These are phyloP conservation scores for Austroboletus novae-zelandiae DNA, from an alignment of 1,284 basidiomycete species.

Conservation along the genomic window DNA sequence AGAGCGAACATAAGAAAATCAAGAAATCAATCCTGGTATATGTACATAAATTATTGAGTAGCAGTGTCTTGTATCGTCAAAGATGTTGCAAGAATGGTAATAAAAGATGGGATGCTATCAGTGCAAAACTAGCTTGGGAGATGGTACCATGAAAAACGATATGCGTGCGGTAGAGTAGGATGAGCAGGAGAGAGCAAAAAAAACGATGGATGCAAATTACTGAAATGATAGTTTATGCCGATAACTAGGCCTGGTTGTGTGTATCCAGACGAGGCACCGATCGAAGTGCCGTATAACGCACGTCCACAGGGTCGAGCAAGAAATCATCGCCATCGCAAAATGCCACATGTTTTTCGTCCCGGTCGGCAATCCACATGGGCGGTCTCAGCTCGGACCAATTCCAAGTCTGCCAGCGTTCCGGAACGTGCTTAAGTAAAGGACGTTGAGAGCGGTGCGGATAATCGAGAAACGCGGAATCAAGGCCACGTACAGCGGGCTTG, in stretches of 20 bases:
- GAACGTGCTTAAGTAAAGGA: constrained; percentile 22
- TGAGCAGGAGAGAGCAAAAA: constrained; percentile 15
- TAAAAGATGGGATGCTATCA: constrained; percentile 25
- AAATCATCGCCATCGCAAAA: constrained; percentile 21
- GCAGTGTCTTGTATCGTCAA: constrained; percentile 10
- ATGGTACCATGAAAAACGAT: constrained; percentile 11
- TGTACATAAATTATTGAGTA: constrained; percentile 25
- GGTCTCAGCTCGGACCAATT: constrained; percentile 32
- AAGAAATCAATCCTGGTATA: constrained; percentile 15
- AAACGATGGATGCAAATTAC: constrained; percentile 9
- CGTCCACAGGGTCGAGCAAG: constrained; percentile 10
- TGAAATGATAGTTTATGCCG: constrained; percentile 15
- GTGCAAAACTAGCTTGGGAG: constrained; percentile 16
- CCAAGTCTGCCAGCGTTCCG: constrained; percentile 34
- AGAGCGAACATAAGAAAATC: constrained; percentile 20
- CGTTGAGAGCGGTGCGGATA: constrained; percentile 21
- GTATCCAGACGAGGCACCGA: constrained; percentile 7
- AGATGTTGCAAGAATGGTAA: constrained; percentile 22
- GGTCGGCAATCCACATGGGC: constrained; percentile 25
- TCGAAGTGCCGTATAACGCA: constrained; percentile 11
- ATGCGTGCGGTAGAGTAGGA: constrained; percentile 26
- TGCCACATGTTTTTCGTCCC: constrained; percentile 10
- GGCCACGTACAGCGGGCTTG: constrained; percentile 24
- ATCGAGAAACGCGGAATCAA: constrained; percentile 17
- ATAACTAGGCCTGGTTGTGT: constrained; percentile 13